Conservation (phyloP, 2,329 filamentous ascomycete species). For the Clonostachys sp. region DNA sequence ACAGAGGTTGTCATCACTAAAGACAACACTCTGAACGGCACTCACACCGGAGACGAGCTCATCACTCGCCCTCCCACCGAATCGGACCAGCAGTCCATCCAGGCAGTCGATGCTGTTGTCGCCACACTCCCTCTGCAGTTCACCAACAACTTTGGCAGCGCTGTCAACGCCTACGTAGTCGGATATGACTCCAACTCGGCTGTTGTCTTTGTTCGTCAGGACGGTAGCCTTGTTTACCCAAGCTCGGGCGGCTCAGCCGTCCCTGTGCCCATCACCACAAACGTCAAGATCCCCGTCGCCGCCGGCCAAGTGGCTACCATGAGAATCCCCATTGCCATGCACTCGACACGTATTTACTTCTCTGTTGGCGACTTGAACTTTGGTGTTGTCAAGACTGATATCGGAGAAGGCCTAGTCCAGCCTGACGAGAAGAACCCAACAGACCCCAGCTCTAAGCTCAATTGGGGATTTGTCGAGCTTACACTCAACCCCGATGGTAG, state of each 20-base stretch:
- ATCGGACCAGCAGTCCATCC: no score
- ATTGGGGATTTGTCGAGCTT: slow-evolving; percentile 68
- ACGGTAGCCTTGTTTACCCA: slow-evolving; percentile 60
- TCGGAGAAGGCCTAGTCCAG: slow-evolving; percentile 66
- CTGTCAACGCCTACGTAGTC: slow-evolving; percentile 64
- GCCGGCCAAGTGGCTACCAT: slow-evolving; percentile 55
- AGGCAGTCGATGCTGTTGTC: no score
- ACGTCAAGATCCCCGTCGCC: slow-evolving; percentile 59
- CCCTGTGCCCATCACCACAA: slow-evolving; percentile 47
- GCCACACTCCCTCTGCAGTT: neutral
- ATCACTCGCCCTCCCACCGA: no score
- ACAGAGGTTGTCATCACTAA: no score
- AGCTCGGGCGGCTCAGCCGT: slow-evolving; percentile 41
- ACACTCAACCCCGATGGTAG: slow-evolving; percentile 53
- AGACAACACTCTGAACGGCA: no score
- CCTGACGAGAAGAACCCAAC: slow-evolving; percentile 64
- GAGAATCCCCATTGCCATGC: slow-evolving; percentile 65
- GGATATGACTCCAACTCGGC: slow-evolving; percentile 54
- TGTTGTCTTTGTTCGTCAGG: slow-evolving; percentile 54
- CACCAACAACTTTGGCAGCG: neutral
- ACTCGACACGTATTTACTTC: slow-evolving; percentile 67
- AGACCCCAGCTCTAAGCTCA: slow-evolving; percentile 56
- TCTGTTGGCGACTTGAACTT: slow-evolving; percentile 51
- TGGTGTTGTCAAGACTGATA: slow-evolving; percentile 65
- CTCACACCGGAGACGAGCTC: no score